Percentiles rank a stretch among this genome's conserved stretches.
Evolutionary conservation across 257 asterid genomes (phyloP).

Genomic region (Scutellaria baicalensis): DNA sequence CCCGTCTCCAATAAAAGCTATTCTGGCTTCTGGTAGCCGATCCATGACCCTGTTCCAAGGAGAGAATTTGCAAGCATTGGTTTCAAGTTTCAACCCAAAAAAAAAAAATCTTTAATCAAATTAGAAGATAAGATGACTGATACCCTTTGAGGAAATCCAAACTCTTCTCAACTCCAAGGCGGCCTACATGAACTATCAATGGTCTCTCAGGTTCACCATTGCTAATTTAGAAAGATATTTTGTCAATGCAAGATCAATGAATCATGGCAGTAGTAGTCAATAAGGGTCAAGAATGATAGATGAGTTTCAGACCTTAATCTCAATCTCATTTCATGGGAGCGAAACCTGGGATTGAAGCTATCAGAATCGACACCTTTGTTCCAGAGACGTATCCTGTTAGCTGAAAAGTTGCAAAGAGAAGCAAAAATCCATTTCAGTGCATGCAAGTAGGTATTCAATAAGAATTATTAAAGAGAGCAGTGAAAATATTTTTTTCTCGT

Average conservation of each 20-base stretch:
- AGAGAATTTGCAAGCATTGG: background rate
- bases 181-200: constrained; percentile 88
- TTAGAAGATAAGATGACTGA: background rate
- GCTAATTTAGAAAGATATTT: constrained; percentile 29
- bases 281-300: background rate
- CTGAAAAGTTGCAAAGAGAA: constrained; percentile 29
- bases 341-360: constrained; percentile 77
- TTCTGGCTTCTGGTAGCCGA: constrained; percentile 80
- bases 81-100: background rate
- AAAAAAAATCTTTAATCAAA: background rate
- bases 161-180: constrained; percentile 94
- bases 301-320: constrained; percentile 51
- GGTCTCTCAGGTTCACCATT: constrained; percentile 90
- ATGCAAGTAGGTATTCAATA: background rate
- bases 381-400: constrained; percentile 85
- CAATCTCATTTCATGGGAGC: constrained; percentile 68
- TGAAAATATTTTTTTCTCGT: background rate
- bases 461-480: background rate
- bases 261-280: background rate
- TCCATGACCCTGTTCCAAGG: constrained; percentile 88
- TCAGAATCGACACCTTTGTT: constrained; percentile 99
- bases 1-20: constrained; percentile 95
- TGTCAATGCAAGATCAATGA: constrained; percentile 5
- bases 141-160: constrained; percentile 90
- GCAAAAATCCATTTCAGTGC: background rate